phyloP scores from a whole-genome alignment of 1,284 basidiomycete species.

The Rhizopogon hawkerae region DNA sequence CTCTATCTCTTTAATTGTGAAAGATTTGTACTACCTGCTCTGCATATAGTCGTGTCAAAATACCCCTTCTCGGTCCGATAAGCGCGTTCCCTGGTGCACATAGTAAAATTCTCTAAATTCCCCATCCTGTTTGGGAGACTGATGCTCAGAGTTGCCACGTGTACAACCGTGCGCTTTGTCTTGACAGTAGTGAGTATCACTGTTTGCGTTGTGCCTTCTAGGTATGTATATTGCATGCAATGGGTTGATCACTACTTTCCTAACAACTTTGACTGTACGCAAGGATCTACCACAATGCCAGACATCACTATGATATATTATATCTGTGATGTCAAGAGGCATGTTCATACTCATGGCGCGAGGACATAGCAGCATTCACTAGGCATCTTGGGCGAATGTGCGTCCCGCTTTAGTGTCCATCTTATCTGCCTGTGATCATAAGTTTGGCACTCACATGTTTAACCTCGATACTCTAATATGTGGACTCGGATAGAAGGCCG shows the following conservation, averaged over 20 bases:
- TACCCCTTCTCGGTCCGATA: neutral
- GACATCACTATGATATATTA: too few species aligned
- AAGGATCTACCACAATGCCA: too few species aligned
- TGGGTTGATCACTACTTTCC: too few species aligned
- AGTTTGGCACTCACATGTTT: constrained; percentile 8
- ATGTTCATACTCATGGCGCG: neutral
- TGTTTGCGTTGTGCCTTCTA: too few species aligned
- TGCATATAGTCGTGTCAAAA: constrained; percentile 21
- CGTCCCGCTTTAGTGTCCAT: constrained; percentile 10
- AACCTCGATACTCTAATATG: neutral
- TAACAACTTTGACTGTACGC: too few species aligned
- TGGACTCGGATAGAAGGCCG: neutral
- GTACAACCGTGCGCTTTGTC: too few species aligned
- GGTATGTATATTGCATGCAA: too few species aligned
- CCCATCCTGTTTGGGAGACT: neutral
- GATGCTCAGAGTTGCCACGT: too few species aligned
- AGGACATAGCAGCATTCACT: constrained; percentile 1
- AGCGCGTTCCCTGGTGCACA: neutral
- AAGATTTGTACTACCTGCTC: constrained; percentile 24
- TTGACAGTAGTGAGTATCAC: too few species aligned
- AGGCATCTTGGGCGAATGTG: constrained; percentile 8
- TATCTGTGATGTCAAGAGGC: too few species aligned
- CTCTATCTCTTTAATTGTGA: constrained; percentile 22
- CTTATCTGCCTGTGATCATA: neutral
- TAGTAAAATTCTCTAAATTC: neutral